Percentiles rank a stretch among this genome's conserved stretches.
phyloP scores from a whole-genome alignment of 768 basidiomycete species.

The Amylocystis lapponica region DNA sequence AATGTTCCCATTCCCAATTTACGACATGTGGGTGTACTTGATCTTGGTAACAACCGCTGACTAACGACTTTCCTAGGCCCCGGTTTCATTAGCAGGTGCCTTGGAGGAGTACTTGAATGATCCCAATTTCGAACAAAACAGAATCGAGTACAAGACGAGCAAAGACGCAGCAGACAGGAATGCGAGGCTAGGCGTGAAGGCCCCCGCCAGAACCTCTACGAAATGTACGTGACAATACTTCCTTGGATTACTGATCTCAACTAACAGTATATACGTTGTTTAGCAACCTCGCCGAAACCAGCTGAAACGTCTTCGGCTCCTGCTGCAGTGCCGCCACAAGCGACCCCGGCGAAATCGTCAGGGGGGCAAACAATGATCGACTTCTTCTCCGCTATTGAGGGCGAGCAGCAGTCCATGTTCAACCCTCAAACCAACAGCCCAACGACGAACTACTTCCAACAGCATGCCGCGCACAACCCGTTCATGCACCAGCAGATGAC shows the following conservation, averaged over 20 bases:
- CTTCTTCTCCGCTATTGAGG: conserved; percentile 88
- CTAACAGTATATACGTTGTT: no score
- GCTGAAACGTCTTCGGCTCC: conserved; percentile 7
- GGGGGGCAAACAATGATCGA: conserved; percentile 56
- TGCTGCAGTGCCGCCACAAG: conserved; percentile 8
- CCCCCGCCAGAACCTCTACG: conserved; percentile 18
- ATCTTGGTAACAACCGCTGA: not conserved
- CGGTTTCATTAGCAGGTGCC: conserved; percentile 88
- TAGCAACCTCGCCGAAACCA: conserved; percentile 14
- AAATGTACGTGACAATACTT: conserved; percentile 24
- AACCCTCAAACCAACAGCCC: conserved; percentile 57
- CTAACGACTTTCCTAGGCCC: conserved; percentile 51
- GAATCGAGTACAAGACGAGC: conserved; percentile 85
- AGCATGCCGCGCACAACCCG: conserved; percentile 65
- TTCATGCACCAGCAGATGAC: conserved; percentile 52
- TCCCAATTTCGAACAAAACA: conserved; percentile 94
- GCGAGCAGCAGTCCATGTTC: conserved; percentile 68
- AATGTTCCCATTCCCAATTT: conserved; percentile 93
- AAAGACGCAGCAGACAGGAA: conserved; percentile 56
- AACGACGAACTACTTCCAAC: conserved; percentile 45
- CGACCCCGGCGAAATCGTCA: conserved; percentile 27
- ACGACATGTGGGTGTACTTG: conserved; percentile 58
- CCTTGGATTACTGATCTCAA: no score
- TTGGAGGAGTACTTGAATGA: conserved; percentile 95
- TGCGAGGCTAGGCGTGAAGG: conserved; percentile 19